phyloP scores from a whole-genome alignment of 352 stramenopile genomes.

The Phytophthora vignae region DNA sequence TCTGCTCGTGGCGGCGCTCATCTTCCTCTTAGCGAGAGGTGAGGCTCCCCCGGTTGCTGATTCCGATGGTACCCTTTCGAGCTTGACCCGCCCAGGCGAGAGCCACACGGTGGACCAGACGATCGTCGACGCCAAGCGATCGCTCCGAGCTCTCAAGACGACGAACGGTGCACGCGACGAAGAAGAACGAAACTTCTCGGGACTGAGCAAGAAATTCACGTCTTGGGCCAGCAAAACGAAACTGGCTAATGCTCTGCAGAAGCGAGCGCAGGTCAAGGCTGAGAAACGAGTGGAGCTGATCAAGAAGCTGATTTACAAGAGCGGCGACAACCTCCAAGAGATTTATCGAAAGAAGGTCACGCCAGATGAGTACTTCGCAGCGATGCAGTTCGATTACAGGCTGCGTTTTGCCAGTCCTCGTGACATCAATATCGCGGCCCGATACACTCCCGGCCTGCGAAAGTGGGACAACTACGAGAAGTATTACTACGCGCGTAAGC shows the following conservation, averaged over 20 bases:
- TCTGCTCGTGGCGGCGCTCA: not conserved
- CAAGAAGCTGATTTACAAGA: not conserved
- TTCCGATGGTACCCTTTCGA: not conserved
- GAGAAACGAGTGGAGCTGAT: not conserved
- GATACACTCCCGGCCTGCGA: too few species aligned
- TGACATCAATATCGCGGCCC: not conserved
- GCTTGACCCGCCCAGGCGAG: not conserved
- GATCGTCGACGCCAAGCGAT: not conserved
- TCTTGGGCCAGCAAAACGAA: not conserved
- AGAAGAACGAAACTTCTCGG: not conserved
- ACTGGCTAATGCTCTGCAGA: not conserved
- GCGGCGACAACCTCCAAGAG: not conserved
- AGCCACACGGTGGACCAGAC: not conserved
- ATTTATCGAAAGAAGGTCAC: not conserved
- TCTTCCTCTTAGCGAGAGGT: not conserved
- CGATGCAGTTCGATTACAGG: not conserved
- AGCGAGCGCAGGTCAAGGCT: not conserved
- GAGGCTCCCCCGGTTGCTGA: not conserved
- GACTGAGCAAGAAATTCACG: not conserved
- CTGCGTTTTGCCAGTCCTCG: not conserved
- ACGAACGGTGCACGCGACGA: not conserved
- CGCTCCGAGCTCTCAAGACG: not conserved
- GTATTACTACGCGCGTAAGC: too few species aligned
- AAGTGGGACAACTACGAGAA: too few species aligned
- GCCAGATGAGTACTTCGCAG: not conserved